Percentiles rank a stretch among this genome's conserved stretches.
Evolutionary conservation across 805 yeast species (phyloP).

Genomic region (Pichia paraexigua): DNA sequence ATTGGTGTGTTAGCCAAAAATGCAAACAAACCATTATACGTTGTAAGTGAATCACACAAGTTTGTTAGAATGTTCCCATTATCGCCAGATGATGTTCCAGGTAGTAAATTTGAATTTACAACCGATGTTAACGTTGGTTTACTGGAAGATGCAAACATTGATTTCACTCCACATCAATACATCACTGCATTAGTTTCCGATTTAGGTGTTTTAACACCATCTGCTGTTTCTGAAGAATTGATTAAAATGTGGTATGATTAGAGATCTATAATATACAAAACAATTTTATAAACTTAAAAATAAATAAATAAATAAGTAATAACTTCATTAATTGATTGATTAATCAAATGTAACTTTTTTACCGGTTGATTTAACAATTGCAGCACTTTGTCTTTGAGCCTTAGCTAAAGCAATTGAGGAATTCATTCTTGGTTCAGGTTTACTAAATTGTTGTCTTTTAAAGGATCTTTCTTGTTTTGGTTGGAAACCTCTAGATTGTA

Average conservation of each 20-base stretch:
- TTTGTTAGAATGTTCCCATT: slow-evolving; percentile 94
- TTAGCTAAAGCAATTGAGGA: slow-evolving; percentile 82
- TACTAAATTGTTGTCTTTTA: slow-evolving; percentile 8
- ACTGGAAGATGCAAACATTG: slow-evolving; percentile 53
- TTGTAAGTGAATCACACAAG: slow-evolving; percentile 90
- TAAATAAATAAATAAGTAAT: neutral
- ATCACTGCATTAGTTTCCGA: slow-evolving; percentile 95
- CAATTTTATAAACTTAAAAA: neutral
- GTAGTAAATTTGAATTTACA: slow-evolving; percentile 35
- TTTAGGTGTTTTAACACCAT: slow-evolving; percentile 92
- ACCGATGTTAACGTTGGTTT: slow-evolving; percentile 25
- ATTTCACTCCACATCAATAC: slow-evolving; percentile 92
- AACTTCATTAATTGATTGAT: neutral
- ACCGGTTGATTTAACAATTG: slow-evolving; percentile 86
- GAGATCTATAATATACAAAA: slow-evolving; percentile 4
- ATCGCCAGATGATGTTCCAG: slow-evolving; percentile 83
- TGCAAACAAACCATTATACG: slow-evolving; percentile 89
- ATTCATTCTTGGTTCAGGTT: slow-evolving; percentile 42
- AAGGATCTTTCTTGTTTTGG: slow-evolving; percentile 19
- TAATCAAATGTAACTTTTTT: slow-evolving; percentile 66
- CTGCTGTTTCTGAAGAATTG: slow-evolving; percentile 97
- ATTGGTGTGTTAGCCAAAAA: slow-evolving; percentile 87
- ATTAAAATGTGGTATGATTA: slow-evolving; percentile 97
- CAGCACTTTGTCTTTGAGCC: slow-evolving; percentile 85
- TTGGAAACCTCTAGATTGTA: slow-evolving; percentile 17